phyloP scores from a whole-genome alignment of 106 monocot species.

The Amphibolis antarctica region DNA sequence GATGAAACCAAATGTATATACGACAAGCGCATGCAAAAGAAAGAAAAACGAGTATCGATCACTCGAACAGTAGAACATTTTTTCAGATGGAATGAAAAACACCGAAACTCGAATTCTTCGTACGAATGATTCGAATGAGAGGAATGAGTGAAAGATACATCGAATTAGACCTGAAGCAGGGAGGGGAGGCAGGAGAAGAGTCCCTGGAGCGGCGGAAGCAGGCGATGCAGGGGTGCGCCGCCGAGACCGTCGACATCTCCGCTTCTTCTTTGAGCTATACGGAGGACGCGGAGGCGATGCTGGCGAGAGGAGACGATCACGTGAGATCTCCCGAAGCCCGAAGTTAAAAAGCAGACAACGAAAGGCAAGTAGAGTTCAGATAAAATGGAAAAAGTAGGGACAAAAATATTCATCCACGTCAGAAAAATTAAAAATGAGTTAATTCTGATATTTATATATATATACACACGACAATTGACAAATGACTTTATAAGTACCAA shows the following conservation, averaged over 20 bases:
- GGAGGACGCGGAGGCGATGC: neutral
- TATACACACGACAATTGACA: no score
- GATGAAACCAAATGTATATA: no score
- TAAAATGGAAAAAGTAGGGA: neutral
- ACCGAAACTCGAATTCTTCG: neutral
- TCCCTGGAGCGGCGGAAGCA: neutral
- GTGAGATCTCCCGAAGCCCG: no score
- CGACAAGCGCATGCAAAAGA: no score
- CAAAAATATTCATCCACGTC: no score
- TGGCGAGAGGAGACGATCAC: neutral
- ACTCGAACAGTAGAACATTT: no score
- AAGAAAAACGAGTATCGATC: no score
- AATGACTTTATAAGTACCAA: no score
- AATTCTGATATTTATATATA: no score
- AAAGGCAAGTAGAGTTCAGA: neutral
- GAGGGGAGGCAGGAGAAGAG: neutral
- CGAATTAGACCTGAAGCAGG: neutral
- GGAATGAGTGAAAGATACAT: neutral
- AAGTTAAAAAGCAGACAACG: no score
- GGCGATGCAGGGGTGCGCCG: neutral
- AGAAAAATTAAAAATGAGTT: no score
- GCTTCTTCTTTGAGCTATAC: no score
- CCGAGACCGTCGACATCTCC: conserved; percentile 1
- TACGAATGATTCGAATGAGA: neutral
- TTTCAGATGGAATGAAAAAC: neutral